A percentile compares a stretch with the other conserved stretches of the same genome.
Conservation (phyloP, 2,329 filamentous ascomycete genomes). For the Colletotrichum orchidophilum region DNA sequence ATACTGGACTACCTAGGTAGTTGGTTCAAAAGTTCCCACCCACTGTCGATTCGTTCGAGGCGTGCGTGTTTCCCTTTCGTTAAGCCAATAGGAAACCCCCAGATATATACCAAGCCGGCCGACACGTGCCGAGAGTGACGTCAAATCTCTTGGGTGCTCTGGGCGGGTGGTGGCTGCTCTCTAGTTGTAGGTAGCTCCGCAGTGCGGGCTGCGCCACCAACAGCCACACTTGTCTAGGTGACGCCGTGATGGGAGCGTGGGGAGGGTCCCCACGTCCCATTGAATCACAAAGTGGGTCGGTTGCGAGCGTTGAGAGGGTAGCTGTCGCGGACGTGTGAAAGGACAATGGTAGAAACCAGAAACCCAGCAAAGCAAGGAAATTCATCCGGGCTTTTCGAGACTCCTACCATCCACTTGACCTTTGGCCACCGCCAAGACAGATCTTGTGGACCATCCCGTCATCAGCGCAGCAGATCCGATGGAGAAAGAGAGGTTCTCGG, state of each 20-base stretch:
- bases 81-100: background rate
- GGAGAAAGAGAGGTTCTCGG: background rate
- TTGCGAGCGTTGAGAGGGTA: background rate
- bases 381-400: constrained; percentile 4
- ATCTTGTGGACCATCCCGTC: constrained; percentile 20
- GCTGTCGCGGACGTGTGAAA: background rate
- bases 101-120: background rate
- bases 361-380: background rate
- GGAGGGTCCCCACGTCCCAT: background rate
- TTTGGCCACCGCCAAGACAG: constrained; percentile 4
- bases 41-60: background rate
- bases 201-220: background rate
- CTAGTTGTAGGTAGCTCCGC: background rate
- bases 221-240: background rate
- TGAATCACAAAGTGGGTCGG: background rate
- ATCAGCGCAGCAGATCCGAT: constrained; percentile 10
- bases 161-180: background rate
- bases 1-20: too few relatives aligned
- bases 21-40: too few relatives aligned
- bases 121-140: background rate
- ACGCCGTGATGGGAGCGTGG: background rate
- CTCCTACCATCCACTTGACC: background rate
- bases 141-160: background rate
- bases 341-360: background rate
- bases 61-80: too few relatives aligned